Conservation (phyloP, 129 eudicot genomes). For the Saussurea involucrata region DNA sequence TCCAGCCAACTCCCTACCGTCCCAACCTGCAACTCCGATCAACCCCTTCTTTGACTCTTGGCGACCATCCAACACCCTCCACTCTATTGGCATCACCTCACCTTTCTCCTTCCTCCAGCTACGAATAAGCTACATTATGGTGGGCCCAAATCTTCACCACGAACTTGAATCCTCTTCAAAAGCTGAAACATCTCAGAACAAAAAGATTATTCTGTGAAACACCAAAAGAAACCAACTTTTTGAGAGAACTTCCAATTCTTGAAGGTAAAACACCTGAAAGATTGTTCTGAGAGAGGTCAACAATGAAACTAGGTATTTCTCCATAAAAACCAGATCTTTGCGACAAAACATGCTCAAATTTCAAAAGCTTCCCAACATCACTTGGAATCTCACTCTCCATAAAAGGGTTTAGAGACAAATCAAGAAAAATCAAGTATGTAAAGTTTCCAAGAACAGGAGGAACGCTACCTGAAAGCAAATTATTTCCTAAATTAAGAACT, state of each 20-base stretch:
- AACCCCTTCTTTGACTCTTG: too few species aligned
- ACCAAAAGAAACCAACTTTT: too few species aligned
- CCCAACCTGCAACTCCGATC: too few species aligned
- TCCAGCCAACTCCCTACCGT: too few species aligned
- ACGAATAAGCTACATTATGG: too few species aligned
- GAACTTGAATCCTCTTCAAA: too few species aligned
- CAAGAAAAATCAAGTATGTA: slow-evolving; percentile 66
- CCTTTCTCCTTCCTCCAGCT: too few species aligned
- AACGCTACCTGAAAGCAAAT: slow-evolving; percentile 67
- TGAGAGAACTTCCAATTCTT: too few species aligned
- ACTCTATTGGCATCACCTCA: too few species aligned
- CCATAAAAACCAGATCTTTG: slow-evolving; percentile 83
- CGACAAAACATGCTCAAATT: slow-evolving; percentile 65
- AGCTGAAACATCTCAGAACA: too few species aligned
- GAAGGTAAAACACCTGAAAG: slow-evolving; percentile 70
- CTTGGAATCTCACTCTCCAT: slow-evolving; percentile 66
- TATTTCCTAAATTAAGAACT: slow-evolving; percentile 66
- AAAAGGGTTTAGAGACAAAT: slow-evolving; percentile 71
- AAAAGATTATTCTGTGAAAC: not conserved
- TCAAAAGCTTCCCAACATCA: slow-evolving; percentile 50
- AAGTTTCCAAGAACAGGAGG: slow-evolving; percentile 70
- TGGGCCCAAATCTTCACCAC: too few species aligned
- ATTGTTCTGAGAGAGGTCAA: slow-evolving; percentile 77
- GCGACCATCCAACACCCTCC: too few species aligned
- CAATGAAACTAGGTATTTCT: slow-evolving; percentile 50